Base-by-base conservation (phyloP, 768 basidiomycete genomes). In the Daedaleopsis nitida region DNA sequence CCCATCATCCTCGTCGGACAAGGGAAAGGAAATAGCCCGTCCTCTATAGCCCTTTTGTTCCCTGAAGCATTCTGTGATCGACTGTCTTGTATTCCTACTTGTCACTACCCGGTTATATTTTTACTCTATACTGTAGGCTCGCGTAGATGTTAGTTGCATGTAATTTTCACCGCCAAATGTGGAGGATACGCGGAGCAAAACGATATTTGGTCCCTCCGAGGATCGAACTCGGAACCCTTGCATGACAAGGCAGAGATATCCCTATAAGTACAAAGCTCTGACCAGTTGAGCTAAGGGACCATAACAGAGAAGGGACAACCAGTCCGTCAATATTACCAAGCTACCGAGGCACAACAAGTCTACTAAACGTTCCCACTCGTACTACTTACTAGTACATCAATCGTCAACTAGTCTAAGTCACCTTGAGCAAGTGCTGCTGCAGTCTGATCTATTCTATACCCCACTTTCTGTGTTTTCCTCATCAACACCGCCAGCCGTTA, bases 201-300 rank as follows among this genome's bases (percentile, higher is more conserved):
- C 52, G 59, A 49, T 4, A 9, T 37, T 4, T 82, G 80, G 80
- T 81, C 81, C 81, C 80, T 80, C 81, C 81, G 82, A 82, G 81
- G 79, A 79, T 82, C 79, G 81, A 82, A 82, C 81, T 82, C 82
- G 81, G 81, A 81, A 83, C 81, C 81, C 80, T 83, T 83, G 81
- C 81, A 82, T 82, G 58, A 59, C 58, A 59, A 62, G 58, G 70
- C 68, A 54, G 73, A 69, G 74, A 70, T 76, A 82, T 76, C 81
- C 81, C 68, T 81, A 82, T 82, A 82, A 82, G 81, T 82, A 82
- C 81, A 83, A 82, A 80, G 81, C 81, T 83, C 81, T 82, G 81
- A 64, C 81, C 81, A 72, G 82, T 80, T 82, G 81, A 83, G 81
- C 81, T 82, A 82, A 81, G 80, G 82, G 81, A 75, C 78, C 67